Base-by-base conservation (phyloP, 345 rosid species). In the Linum tenue region DNA sequence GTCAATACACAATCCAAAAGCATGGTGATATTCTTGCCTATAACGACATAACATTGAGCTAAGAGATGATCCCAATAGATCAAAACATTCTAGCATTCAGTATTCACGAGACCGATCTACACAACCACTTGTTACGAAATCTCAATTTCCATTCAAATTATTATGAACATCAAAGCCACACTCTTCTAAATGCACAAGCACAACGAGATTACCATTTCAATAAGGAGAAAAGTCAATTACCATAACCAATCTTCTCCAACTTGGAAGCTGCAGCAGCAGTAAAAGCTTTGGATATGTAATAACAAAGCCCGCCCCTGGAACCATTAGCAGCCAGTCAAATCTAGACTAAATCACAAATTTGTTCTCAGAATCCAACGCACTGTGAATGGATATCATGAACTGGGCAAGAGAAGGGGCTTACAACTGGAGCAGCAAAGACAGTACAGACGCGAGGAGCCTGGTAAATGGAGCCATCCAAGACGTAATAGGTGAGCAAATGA, bases 401-500 rank as follows among this genome's bases (percentile, higher is more conserved):
- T 38, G 50, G 22, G 53, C 39, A 17, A 22, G 12, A 56, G 3
- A 14, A 63, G 56, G 22, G 71, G 72, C 95, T 78, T 72, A 94
- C 97, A 63, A 94, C 81, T 69, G 95, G 86, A 68, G 97, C 90
- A 35, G 85, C 92, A 60, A 94, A 88, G 66, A 94, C 88, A 75
- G 83, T 94, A 79, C 84, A 76, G 72, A 88, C 92, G 71, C 82
- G 95, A 1, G 96, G 97, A 44, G 99, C 90, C 85, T 94, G 97
- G 72, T 90, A 90, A 64, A 90, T 77, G 5, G 97, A 84, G 65
- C 99, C 97, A 65, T 90, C 99, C 82, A 94, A 71, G 41, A 94
- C 65, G 72, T 90, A 94, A 70, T 94, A 90, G 0, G 84, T 78
- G 15, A 94, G 81, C 87, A 90, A 90, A 84, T 0, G 84, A 89